Percentiles rank a stretch among this genome's conserved stretches.
Conservation (phyloP, 495 filamentous ascomycete genomes). For the Lichenothelia convexa region DNA sequence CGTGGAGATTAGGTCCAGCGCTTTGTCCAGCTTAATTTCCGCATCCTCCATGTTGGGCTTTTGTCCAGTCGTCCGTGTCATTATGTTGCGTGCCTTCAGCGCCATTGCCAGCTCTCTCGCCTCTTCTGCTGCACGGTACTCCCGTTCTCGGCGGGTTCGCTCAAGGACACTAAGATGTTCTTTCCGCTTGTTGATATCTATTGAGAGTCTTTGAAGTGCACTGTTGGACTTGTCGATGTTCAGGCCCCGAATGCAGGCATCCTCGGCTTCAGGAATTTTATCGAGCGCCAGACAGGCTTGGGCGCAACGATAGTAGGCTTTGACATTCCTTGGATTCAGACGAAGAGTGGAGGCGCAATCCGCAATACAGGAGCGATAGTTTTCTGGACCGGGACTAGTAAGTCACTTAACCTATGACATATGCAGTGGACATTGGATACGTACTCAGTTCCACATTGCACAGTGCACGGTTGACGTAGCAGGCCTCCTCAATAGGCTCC, state of each 20-base stretch:
- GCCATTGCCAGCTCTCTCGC: constrained; percentile 45
- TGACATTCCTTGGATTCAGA: constrained; percentile 60
- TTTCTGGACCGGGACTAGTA: constrained; percentile 42
- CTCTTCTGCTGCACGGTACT: constrained; percentile 31
- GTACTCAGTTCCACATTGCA: constrained; percentile 62
- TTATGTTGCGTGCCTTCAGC: constrained; percentile 55
- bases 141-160: constrained; percentile 25
- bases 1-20: constrained; percentile 47
- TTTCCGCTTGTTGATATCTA: constrained; percentile 13
- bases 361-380: constrained; percentile 64
- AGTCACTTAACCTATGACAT: too few relatives aligned
- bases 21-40: constrained; percentile 38
- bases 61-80: constrained; percentile 41
- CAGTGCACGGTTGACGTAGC: constrained; percentile 69
- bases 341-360: constrained; percentile 69
- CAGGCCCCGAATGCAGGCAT: constrained; percentile 54
- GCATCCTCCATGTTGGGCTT: constrained; percentile 62
- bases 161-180: constrained; percentile 13
- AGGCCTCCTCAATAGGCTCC: constrained; percentile 46
- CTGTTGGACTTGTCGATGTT: constrained; percentile 42
- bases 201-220: constrained; percentile 27
- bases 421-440: constrained; percentile 12
- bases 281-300: constrained; percentile 56
- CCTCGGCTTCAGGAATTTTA: constrained; percentile 54
- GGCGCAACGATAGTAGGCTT: constrained; percentile 73